Conservation (phyloP, 2,329 filamentous ascomycete species). For the Xylariaceae sp. region DNA sequence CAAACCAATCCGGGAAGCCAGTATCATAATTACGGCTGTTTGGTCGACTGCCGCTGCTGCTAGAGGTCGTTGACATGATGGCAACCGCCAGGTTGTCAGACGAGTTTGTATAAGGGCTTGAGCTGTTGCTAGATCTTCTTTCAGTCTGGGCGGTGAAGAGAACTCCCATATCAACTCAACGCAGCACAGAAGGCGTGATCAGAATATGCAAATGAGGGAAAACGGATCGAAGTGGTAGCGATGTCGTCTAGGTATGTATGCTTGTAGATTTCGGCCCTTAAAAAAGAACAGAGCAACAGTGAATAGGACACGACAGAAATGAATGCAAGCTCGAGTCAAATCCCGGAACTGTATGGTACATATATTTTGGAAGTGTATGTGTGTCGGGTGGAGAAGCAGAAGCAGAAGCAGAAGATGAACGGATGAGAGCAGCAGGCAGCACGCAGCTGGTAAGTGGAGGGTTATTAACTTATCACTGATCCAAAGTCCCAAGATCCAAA, state of each 20-base stretch:
- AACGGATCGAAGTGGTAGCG: slow-evolving; percentile 9
- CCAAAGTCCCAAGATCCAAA: not conserved
- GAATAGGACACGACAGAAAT: not conserved
- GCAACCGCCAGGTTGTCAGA: slow-evolving; percentile 15
- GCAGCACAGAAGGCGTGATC: not conserved
- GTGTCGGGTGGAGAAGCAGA: not conserved
- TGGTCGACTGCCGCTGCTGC: slow-evolving; percentile 25
- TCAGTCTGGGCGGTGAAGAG: slow-evolving; percentile 18
- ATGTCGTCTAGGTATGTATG: not conserved
- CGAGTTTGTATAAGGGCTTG: slow-evolving; percentile 8
- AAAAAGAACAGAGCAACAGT: not conserved
- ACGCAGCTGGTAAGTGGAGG: not conserved
- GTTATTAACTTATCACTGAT: not conserved
- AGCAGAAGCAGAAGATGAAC: not conserved
- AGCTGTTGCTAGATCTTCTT: slow-evolving; percentile 6
- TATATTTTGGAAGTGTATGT: not conserved
- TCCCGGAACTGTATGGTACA: not conserved
- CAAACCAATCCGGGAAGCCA: slow-evolving; percentile 33
- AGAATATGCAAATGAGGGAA: not conserved
- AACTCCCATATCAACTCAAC: slow-evolving; percentile 5
- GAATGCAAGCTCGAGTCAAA: not conserved
- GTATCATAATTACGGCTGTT: slow-evolving; percentile 31
- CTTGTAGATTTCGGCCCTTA: not conserved
- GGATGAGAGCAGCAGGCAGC: not conserved
- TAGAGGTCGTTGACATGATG: slow-evolving; percentile 28